Evolutionary conservation across 768 basidiomycete genomes (phyloP), one percentile per base, ranked within the genome.

Genomic region (Lentinus brumalis): DNA sequence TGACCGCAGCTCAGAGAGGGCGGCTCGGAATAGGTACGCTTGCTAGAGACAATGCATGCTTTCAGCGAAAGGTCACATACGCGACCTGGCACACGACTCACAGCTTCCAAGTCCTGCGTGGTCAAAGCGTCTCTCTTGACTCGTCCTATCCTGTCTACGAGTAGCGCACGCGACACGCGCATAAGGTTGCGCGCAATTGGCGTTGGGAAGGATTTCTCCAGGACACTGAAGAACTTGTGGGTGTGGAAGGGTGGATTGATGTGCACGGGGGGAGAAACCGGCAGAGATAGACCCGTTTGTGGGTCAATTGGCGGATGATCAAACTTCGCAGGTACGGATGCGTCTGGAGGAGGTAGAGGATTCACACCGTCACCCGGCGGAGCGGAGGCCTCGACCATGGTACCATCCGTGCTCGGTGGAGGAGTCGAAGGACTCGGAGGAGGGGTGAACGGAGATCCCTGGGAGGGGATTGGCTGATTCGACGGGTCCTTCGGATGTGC

Each of bases 1-100:
- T 4, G 91, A 89, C 18, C 93, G 83, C 50, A 96, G 78, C 72
- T 98, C 95, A 2, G 92, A 92, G 40, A 98, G 74, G 0, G 96
- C 97, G 18, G 97, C 97, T 49, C 89, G 87, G 75, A 97, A 97
- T 35, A 98, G 79, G 73, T 98, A 98, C 16, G 95, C 95, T 88
- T 96, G 92, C 94, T 97, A 55, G 16, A 16, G 2, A 39, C 4
- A 41, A 6, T 32, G 38, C 10, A 14, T 12, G 39, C 32, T 51
- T 41, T 50, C 12, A 47, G 38, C 2, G 35, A 32, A 30, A 42
- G 50, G 21, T 4, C 16, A 7, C 15, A n/a, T 29, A 59, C 52
- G 29, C 4, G 31, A n/a, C 7, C 14, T 26, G n/a, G 9, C 8
- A 26, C 5, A 53, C 18, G 21, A 79, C 88, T 56, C 72, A 92